Conservation (phyloP, 1,139 yeast species). For the Suhomyces coccinellae region DNA sequence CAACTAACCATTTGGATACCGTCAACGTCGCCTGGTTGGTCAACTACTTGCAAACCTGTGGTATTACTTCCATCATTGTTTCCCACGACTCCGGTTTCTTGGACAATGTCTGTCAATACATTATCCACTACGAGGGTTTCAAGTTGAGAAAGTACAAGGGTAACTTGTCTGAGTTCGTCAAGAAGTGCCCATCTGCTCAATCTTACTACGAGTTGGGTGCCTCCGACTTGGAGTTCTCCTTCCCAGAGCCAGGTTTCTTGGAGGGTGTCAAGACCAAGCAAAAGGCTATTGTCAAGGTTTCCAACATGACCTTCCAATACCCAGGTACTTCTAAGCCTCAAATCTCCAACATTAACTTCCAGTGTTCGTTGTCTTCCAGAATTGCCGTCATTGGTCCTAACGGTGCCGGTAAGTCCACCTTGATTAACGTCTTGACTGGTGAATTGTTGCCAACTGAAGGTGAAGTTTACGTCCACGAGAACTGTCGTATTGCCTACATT, state of each 20-base stretch:
- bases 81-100: slow-evolving; percentile 99
- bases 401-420: slow-evolving; percentile 99
- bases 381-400: slow-evolving; percentile 99
- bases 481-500: slow-evolving; percentile 99
- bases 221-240: slow-evolving; percentile 89
- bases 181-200: slow-evolving; percentile 98
- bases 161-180: slow-evolving; percentile 97
- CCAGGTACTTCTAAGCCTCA: slow-evolving; percentile 98
- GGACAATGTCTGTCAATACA: slow-evolving; percentile 96
- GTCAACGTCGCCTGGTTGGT: slow-evolving; percentile 99
- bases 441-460: slow-evolving; percentile 96
- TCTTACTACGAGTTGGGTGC: slow-evolving; percentile 99
- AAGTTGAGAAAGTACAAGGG: slow-evolving; percentile 99
- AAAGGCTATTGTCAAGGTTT: slow-evolving; percentile 98
- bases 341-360: slow-evolving; percentile 87
- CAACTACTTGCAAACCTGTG: slow-evolving; percentile 97
- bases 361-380: slow-evolving; percentile 98
- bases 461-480: slow-evolving; percentile 99
- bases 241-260: slow-evolving; percentile 99
- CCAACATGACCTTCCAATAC: slow-evolving; percentile 97
- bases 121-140: slow-evolving; percentile 99
- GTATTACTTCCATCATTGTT: slow-evolving; percentile 95
- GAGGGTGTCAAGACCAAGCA: slow-evolving; percentile 99
- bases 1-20: slow-evolving; percentile 99
- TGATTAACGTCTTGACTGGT: slow-evolving; percentile 98